A percentile compares a stretch with the other conserved stretches of the same genome.
Conservation (phyloP, 2,329 filamentous ascomycete species). For the Cladosporium sp. region DNA sequence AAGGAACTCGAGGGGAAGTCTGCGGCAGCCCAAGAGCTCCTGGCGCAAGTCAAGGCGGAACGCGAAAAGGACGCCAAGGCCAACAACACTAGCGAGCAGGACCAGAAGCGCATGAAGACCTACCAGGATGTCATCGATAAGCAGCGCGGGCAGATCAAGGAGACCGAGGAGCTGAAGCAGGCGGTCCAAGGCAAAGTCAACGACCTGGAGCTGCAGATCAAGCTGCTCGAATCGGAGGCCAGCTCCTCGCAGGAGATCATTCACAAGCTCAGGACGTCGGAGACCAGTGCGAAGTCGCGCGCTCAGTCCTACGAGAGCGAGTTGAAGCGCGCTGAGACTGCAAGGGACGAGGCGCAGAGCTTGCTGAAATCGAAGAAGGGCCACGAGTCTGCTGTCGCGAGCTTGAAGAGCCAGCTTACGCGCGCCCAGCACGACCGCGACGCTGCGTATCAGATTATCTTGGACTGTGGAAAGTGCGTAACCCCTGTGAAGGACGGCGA, state of each 20-base stretch:
- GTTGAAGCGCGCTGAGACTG: slow-evolving; percentile 24
- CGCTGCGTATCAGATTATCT: slow-evolving; percentile 29
- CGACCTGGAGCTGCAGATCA: slow-evolving; percentile 26
- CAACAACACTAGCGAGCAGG: slow-evolving; percentile 39
- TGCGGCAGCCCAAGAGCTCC: slow-evolving; percentile 27
- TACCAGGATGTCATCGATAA: slow-evolving; percentile 51
- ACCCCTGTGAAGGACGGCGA: slow-evolving; percentile 15
- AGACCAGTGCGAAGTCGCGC: slow-evolving; percentile 10
- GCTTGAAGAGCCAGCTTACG: slow-evolving; percentile 26
- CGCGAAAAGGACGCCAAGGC: slow-evolving; percentile 43
- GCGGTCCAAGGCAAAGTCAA: slow-evolving; percentile 38
- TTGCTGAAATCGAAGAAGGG: slow-evolving; percentile 22
- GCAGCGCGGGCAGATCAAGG: slow-evolving; percentile 48
- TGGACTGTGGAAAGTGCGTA: slow-evolving; percentile 29
- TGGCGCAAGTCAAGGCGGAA: slow-evolving; percentile 36
- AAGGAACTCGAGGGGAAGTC: slow-evolving; percentile 38
- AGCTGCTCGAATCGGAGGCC: slow-evolving; percentile 25
- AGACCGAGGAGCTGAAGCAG: slow-evolving; percentile 45
- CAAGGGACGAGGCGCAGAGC: slow-evolving; percentile 23
- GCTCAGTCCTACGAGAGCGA: slow-evolving; percentile 20
- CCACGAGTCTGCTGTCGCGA: slow-evolving; percentile 24
- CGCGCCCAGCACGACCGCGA: slow-evolving; percentile 27
- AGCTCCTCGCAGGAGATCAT: slow-evolving; percentile 17
- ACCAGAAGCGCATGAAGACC: slow-evolving; percentile 48
- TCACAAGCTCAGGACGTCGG: slow-evolving; percentile 14